Conservation (phyloP, 305 asterid species). For the Fraxinus velutina region DNA sequence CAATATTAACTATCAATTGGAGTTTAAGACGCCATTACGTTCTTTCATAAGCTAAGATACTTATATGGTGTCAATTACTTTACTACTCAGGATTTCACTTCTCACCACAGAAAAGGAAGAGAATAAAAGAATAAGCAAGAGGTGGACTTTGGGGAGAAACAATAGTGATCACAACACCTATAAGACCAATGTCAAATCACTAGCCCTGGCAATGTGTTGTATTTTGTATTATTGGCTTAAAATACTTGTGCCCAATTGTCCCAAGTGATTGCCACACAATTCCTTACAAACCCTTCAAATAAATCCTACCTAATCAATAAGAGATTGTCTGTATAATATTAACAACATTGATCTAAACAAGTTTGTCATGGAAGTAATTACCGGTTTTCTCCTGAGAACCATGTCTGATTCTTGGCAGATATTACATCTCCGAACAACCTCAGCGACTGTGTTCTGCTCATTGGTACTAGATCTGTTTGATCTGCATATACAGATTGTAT, state of each 20-base stretch:
- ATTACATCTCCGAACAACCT: constrained; percentile 71
- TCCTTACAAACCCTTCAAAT: constrained; percentile 1
- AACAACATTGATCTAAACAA: constrained; percentile 21
- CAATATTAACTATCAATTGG: constrained; percentile 14
- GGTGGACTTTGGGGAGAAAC: neutral
- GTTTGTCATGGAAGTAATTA: constrained; percentile 35
- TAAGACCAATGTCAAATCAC: constrained; percentile 16
- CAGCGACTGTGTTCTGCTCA: constrained; percentile 60
- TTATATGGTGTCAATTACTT: neutral
- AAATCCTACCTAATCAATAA: neutral
- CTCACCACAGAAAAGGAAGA: neutral
- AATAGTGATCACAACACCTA: constrained; percentile 1
- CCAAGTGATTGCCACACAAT: constrained; percentile 2
- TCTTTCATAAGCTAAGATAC: neutral
- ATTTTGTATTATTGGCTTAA: constrained; percentile 4
- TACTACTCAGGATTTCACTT: neutral
- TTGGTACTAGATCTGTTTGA: constrained; percentile 59
- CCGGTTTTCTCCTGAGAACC: constrained; percentile 89
- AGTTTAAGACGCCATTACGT: neutral
- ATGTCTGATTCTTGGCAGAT: constrained; percentile 78
- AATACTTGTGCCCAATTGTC: neutral
- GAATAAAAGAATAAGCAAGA: neutral
- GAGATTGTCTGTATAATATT: constrained; percentile 8
- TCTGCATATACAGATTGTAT: constrained; percentile 42
- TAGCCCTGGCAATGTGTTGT: neutral